A percentile compares a stretch with the other conserved stretches of the same genome.
These are phyloP conservation scores for Cadophora luteo-olivacea DNA, from an alignment of 2,329 filamentous ascomycete species.

Conservation along the genomic window DNA sequence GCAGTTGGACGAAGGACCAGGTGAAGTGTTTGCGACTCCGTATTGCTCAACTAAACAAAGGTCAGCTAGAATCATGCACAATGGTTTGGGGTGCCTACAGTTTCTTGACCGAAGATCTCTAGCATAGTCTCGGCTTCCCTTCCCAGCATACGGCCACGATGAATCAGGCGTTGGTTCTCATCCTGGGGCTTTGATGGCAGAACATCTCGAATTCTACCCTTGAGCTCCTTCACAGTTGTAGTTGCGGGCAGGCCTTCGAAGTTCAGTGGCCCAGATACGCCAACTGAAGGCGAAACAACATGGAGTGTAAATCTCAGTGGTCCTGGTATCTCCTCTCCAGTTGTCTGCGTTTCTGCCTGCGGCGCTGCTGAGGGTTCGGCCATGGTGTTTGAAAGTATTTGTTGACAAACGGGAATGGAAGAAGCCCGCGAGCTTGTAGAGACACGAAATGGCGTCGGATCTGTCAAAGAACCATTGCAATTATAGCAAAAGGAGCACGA, in stretches of 20 bases:
- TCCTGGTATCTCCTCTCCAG: conserved; percentile 34
- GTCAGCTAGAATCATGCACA: conserved; percentile 23
- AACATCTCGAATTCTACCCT: conserved; percentile 61
- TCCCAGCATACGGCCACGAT: conserved; percentile 62
- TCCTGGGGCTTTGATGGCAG: conserved; percentile 58
- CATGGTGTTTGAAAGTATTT: conserved; percentile 29
- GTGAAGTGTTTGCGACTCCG: conserved; percentile 59
- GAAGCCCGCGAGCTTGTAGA: not conserved
- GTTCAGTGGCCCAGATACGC: conserved; percentile 56
- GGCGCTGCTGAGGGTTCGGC: conserved; percentile 29
- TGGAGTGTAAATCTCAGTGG: conserved; percentile 58
- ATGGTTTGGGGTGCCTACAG: conserved; percentile 37
- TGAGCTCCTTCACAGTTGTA: conserved; percentile 63
- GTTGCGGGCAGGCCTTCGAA: conserved; percentile 56
- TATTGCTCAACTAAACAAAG: conserved; percentile 48
- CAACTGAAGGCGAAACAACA: conserved; percentile 64
- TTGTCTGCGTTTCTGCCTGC: conserved; percentile 28
- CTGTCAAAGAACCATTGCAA: conserved; percentile 14
- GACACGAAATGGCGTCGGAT: not conserved
- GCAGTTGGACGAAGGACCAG: conserved; percentile 55
- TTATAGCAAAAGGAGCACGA: not conserved
- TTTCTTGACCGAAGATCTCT: conserved; percentile 62
- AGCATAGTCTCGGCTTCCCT: conserved; percentile 62
- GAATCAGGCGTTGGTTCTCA: conserved; percentile 65
- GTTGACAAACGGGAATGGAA: not conserved